Conservation (phyloP, 176 grass and related monocot genomes). For the Cenchrus americanus region DNA sequence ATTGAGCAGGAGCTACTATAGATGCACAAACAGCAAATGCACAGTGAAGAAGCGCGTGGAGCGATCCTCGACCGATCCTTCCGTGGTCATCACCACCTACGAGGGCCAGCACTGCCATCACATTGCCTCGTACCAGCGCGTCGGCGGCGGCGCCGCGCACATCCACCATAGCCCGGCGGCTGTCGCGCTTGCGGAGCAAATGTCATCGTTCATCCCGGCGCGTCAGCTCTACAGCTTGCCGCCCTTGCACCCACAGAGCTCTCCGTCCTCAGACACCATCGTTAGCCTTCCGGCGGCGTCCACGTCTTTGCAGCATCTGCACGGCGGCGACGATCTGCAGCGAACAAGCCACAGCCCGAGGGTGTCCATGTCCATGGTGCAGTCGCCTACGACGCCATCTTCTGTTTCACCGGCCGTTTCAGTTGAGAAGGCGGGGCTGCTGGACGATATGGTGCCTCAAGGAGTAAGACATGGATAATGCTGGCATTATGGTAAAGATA, state of each 20-base stretch:
- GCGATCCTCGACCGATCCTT: constrained; percentile 69
- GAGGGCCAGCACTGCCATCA: constrained; percentile 93
- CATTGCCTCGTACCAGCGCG: constrained; percentile 54
- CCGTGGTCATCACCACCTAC: constrained; percentile 91
- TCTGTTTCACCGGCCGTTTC: constrained; percentile 17
- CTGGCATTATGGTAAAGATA: constrained; percentile 32
- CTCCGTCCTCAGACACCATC: constrained; percentile 3
- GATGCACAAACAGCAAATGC: constrained; percentile 88
- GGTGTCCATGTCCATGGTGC: background rate
- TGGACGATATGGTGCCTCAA: constrained; percentile 85
- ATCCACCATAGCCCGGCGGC: constrained; percentile 54
- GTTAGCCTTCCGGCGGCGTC: background rate
- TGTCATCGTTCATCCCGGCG: constrained; percentile 39
- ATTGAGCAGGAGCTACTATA: constrained; percentile 83
- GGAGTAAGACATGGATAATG: constrained; percentile 68
- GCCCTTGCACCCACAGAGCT: constrained; percentile 31
- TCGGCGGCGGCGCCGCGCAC: background rate
- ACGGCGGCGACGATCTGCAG: background rate
- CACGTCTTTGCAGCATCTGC: constrained; percentile 21
- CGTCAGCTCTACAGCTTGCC: constrained; percentile 41
- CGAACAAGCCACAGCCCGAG: background rate
- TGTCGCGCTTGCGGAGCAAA: constrained; percentile 53
- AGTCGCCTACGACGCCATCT: background rate
- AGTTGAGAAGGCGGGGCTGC: constrained; percentile 53
- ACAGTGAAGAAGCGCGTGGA: constrained; percentile 96